phyloP scores from a whole-genome alignment of 164 flowering plant species.

The Chloranthus sessilifolius region DNA sequence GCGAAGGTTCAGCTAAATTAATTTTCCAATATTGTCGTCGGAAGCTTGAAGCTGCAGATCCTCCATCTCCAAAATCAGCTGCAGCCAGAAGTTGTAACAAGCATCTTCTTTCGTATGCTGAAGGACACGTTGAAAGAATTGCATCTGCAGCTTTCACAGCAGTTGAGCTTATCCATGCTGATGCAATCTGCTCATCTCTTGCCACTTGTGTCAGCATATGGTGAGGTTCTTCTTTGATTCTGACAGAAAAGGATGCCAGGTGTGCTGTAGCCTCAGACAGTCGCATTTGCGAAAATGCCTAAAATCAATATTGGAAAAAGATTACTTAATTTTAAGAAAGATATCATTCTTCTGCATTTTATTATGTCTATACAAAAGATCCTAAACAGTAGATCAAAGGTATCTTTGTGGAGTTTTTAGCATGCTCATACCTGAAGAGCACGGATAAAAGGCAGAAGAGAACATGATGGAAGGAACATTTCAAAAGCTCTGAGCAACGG shows the following conservation, averaged over 20 bases:
- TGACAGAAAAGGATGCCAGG: conserved; percentile 74
- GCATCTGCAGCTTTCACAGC: conserved; percentile 93
- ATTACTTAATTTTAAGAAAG: conserved; percentile 3
- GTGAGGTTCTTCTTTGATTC: conserved; percentile 75
- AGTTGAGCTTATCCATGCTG: conserved; percentile 74
- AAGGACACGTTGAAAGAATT: conserved; percentile 76
- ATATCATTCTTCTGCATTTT: neutral
- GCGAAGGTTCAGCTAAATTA: conserved; percentile 78
- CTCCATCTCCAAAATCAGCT: conserved; percentile 97
- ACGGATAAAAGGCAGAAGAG: conserved; percentile 83
- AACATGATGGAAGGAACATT: conserved; percentile 94
- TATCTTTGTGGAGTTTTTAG: neutral
- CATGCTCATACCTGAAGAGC: conserved; percentile 74
- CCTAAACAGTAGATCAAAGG: neutral
- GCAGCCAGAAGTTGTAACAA: conserved; percentile 84
- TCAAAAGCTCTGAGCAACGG: conserved; percentile 95
- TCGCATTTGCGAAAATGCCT: conserved; percentile 99
- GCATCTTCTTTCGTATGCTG: conserved; percentile 93
- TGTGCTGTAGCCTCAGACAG: conserved; percentile 93
- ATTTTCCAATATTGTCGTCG: conserved; percentile 80
- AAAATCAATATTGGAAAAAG: conserved; percentile 6
- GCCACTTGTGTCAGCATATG: conserved; percentile 29
- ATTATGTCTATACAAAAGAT: too few relatives aligned
- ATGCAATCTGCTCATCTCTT: conserved; percentile 51
- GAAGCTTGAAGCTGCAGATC: conserved; percentile 64